Evolutionary conservation across 31 red algal genomes (phyloP).

Genomic region (Odonthalia washingtoniensis): DNA sequence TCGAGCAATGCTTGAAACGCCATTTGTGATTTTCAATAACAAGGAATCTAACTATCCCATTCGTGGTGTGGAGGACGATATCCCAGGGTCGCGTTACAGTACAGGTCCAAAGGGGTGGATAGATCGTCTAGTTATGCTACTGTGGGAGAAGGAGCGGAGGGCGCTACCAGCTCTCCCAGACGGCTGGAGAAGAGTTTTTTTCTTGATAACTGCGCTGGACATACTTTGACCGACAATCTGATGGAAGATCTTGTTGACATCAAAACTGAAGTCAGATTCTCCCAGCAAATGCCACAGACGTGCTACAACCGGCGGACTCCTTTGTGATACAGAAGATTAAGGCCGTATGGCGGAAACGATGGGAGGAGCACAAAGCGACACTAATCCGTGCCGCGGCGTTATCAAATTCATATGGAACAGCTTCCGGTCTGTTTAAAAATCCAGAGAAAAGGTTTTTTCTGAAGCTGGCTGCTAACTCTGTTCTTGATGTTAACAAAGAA

Average conservation of each 20-base stretch:
- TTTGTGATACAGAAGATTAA: slow-evolving; percentile 47
- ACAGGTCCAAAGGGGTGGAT: slow-evolving; percentile 34
- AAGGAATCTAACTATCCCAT: slow-evolving; percentile 13
- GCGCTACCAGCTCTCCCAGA: not conserved
- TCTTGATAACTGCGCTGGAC: slow-evolving; percentile 34
- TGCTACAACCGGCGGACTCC: slow-evolving; percentile 17
- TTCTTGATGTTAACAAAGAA: not conserved
- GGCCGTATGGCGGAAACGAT: not conserved
- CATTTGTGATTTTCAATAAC: slow-evolving; percentile 21
- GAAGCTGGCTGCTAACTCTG: not conserved
- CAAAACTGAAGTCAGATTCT: not conserved
- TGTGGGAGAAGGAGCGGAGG: not conserved
- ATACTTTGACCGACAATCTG: not conserved
- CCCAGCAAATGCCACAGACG: slow-evolving; percentile 20
- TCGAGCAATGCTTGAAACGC: not conserved
- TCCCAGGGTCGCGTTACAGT: not conserved
- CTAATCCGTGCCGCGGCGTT: no score
- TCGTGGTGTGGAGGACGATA: slow-evolving; percentile 2
- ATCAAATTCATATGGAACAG: not conserved
- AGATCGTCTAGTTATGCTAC: not conserved
- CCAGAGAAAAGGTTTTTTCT: slow-evolving; percentile 20
- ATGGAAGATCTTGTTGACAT: not conserved
- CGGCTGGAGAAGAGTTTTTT: not conserved
- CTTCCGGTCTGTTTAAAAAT: slow-evolving; percentile 16
- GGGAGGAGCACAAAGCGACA: slow-evolving; percentile 38